phyloP scores from a whole-genome alignment of 305 asterid species.

The Fraxinus angustifolia region DNA sequence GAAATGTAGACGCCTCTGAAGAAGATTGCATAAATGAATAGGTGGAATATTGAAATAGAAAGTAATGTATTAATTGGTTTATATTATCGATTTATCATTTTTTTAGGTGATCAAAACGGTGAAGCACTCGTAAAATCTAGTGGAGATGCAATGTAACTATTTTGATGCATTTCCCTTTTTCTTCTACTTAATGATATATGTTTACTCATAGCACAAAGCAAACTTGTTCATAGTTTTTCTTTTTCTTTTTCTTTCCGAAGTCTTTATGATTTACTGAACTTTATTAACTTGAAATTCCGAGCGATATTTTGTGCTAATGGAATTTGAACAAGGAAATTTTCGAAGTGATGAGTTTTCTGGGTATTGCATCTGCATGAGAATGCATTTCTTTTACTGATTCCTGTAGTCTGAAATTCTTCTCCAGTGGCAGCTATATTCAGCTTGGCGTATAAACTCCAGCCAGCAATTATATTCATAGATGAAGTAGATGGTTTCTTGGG shows the following conservation, averaged over 20 bases:
- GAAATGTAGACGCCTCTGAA: background rate
- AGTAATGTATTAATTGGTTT: background rate
- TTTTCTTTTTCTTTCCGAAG: background rate
- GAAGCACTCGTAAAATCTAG: background rate
- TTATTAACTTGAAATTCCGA: background rate
- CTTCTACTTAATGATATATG: background rate
- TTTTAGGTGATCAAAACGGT: background rate
- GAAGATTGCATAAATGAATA: background rate
- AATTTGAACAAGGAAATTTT: background rate
- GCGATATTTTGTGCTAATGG: background rate
- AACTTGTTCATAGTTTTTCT: background rate
- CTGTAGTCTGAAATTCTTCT: conserved; percentile 14
- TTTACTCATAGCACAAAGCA: background rate
- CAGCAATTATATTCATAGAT: conserved; percentile 87
- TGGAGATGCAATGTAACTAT: background rate
- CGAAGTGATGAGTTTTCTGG: background rate
- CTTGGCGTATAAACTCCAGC: conserved; percentile 91
- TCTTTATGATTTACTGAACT: background rate
- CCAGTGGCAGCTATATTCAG: conserved; percentile 91
- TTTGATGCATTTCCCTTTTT: background rate
- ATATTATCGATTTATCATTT: background rate
- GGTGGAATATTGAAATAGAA: background rate
- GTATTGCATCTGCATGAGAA: background rate
- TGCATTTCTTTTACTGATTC: conserved; percentile 15
- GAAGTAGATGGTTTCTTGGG: conserved; percentile 95